These are phyloP conservation scores for Pseudocercospora ulei DNA, from an alignment of 2,329 filamentous ascomycete genomes.

Conservation along the genomic window DNA sequence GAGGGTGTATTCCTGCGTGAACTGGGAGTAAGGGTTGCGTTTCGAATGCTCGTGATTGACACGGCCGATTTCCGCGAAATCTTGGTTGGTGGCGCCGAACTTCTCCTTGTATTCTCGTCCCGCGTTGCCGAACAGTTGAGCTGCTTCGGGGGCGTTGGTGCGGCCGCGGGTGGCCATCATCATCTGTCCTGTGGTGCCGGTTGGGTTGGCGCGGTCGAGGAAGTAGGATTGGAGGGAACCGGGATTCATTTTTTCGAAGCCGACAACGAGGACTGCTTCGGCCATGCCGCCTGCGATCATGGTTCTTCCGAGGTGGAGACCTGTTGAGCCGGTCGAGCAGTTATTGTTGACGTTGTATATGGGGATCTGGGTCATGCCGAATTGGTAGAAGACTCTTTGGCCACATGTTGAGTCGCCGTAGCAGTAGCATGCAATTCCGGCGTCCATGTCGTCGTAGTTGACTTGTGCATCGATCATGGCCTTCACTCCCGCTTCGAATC, in stretches of 20 bases:
- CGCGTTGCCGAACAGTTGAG: conserved; percentile 91
- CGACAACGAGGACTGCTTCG: conserved; percentile 72
- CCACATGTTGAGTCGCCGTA: conserved; percentile 93
- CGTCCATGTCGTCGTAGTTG: conserved; percentile 92
- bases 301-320: conserved; percentile 70
- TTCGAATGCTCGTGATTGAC: conserved; percentile 87
- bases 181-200: conserved; percentile 60
- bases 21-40: conserved; percentile 91
- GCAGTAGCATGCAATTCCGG: conserved; percentile 91
- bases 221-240: conserved; percentile 73
- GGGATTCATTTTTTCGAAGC: conserved; percentile 96
- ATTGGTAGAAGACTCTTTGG: conserved; percentile 96
- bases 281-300: conserved; percentile 70
- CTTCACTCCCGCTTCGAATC: conserved; percentile 84
- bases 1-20: conserved; percentile 78
- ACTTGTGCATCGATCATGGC: conserved; percentile 77
- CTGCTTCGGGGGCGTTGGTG: conserved; percentile 25
- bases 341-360: conserved; percentile 99
- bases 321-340: conserved; percentile 86
- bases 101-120: conserved; percentile 88
- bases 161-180: conserved; percentile 29
- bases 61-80: conserved; percentile 90
- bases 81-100: conserved; percentile 68
- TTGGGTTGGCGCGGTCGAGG: conserved; percentile 73
- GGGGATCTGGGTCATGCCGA: conserved; percentile 91